These are phyloP conservation scores for Monosporascus ibericus DNA, from an alignment of 2,329 filamentous ascomycete genomes.

Conservation along the genomic window DNA sequence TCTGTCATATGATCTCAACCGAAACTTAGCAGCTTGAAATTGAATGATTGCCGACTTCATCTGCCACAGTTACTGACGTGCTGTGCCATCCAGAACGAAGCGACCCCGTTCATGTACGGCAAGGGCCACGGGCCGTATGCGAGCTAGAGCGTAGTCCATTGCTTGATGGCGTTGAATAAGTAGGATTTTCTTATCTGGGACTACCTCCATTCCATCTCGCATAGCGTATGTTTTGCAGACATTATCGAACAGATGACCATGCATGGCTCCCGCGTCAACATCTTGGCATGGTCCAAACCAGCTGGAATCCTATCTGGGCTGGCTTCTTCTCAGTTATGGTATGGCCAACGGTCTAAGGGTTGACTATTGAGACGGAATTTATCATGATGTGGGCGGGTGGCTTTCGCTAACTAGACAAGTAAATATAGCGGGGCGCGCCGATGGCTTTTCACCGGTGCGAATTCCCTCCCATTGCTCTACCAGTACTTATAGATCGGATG, in stretches of 20 bases:
- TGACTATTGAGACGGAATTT: no score
- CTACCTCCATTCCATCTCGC: neutral
- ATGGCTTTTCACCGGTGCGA: no score
- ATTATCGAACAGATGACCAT: neutral
- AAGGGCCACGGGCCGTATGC: neutral
- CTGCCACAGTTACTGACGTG: neutral
- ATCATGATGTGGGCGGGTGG: no score
- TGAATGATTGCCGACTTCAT: neutral
- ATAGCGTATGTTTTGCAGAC: neutral
- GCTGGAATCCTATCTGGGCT: no score
- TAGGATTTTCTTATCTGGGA: no score
- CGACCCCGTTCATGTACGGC: neutral
- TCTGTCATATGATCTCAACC: neutral
- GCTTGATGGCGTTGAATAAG: neutral
- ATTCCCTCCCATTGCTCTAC: no score
- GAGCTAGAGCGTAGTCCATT: neutral
- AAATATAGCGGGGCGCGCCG: no score
- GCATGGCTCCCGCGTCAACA: neutral
- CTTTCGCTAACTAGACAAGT: no score
- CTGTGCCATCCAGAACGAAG: neutral
- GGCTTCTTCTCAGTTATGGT: neutral
- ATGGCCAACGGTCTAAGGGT: neutral
- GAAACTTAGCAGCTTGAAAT: neutral
- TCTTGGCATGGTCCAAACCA: neutral
- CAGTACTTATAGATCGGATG: no score